A percentile compares a stretch with the other conserved stretches of the same genome.
Evolutionary conservation across 1,139 yeast genomes (phyloP).

Genomic region (Taphrina communis): DNA sequence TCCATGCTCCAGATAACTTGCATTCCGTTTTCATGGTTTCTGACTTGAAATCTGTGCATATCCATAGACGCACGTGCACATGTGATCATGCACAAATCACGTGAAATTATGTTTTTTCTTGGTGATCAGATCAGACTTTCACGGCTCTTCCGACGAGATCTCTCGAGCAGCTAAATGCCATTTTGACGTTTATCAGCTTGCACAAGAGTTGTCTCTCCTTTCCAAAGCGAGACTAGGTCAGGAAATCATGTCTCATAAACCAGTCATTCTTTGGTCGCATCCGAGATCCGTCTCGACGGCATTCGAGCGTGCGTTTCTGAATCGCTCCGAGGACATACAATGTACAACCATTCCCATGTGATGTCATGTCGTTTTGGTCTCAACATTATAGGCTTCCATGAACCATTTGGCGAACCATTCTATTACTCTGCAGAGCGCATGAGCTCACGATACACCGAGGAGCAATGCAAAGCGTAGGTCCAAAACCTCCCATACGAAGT

Average conservation of each 20-base stretch:
- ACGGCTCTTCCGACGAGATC: neutral
- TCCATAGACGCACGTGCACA: neutral
- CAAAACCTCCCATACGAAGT: too few species aligned
- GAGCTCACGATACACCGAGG: constrained; percentile 38
- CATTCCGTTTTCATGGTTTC: too few species aligned
- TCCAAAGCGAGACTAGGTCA: too few species aligned
- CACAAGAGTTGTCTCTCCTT: too few species aligned
- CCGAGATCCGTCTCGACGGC: constrained; percentile 41
- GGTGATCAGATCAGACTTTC: constrained; percentile 1
- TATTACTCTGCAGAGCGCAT: constrained; percentile 38
- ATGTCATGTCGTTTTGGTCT: neutral
- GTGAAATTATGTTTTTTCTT: constrained; percentile 1
- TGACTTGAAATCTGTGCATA: too few species aligned
- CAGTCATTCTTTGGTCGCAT: constrained; percentile 40
- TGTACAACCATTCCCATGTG: constrained; percentile 7
- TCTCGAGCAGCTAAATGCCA: too few species aligned
- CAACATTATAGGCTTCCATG: constrained; percentile 26
- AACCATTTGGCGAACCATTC: constrained; percentile 40
- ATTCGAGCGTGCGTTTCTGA: constrained; percentile 40
- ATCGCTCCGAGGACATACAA: constrained; percentile 33
- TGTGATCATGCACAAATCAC: neutral
- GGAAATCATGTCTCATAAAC: constrained; percentile 23
- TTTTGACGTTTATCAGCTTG: too few species aligned
- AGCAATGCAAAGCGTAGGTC: constrained; percentile 34
- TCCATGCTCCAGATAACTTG: too few species aligned